Percentiles rank a stretch among this genome's conserved stretches.
These are phyloP conservation scores for Pelargonium fulgidum DNA, from an alignment of 441 rosid genomes.

Conservation along the genomic window DNA sequence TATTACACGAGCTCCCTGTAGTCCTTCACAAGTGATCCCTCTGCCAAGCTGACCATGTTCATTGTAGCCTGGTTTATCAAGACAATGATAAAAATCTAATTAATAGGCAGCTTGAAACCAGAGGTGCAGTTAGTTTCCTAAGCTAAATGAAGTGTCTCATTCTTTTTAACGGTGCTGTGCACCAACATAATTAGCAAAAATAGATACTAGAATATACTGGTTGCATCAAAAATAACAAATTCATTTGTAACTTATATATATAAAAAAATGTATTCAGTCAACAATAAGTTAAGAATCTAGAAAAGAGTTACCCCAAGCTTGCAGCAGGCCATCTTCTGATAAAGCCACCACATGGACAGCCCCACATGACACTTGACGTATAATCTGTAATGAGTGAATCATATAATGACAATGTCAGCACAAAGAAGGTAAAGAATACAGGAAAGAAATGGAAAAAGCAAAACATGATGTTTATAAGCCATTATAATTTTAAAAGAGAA, in stretches of 20 bases:
- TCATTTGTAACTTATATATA: neutral
- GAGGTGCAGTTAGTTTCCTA: slow-evolving; percentile 8
- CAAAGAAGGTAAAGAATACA: neutral
- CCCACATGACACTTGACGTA: slow-evolving; percentile 81
- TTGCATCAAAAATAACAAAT: slow-evolving; percentile 12
- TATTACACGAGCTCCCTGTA: slow-evolving; percentile 70
- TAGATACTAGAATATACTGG: neutral
- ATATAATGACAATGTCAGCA: slow-evolving; percentile 2
- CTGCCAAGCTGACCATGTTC: slow-evolving; percentile 96
- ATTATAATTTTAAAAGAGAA: neutral
- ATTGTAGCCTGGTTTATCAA: slow-evolving; percentile 66
- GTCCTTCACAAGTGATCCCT: slow-evolving; percentile 90
- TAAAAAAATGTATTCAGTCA: slow-evolving; percentile 10
- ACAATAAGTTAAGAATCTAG: slow-evolving; percentile 4
- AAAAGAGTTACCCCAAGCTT: slow-evolving; percentile 75
- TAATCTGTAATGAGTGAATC: slow-evolving; percentile 35
- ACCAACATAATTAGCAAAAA: neutral
- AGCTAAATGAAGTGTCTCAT: slow-evolving; percentile 2
- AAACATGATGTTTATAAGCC: neutral
- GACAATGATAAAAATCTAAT: slow-evolving; percentile 23
- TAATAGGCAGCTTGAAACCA: slow-evolving; percentile 22
- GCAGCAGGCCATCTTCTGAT: slow-evolving; percentile 77
- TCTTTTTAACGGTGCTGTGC: neutral
- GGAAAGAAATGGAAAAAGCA: neutral
- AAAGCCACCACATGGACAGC: slow-evolving; percentile 87